phyloP scores from a whole-genome alignment of 345 rosid species.

The Lagerstroemia speciosa region DNA sequence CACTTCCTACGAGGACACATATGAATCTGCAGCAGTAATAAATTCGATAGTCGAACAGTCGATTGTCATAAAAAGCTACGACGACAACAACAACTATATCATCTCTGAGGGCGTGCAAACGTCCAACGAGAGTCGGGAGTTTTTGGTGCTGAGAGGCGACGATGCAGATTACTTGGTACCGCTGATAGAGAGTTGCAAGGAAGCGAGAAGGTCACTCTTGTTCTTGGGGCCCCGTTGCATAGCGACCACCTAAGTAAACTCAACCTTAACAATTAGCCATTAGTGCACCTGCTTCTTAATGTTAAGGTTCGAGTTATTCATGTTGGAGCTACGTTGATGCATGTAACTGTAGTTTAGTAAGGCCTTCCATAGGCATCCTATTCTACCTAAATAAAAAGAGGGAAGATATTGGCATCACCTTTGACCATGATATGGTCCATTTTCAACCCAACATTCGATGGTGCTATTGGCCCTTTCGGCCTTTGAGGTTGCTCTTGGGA shows the following conservation, averaged over 20 bases:
- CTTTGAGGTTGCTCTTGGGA: conserved; percentile 7
- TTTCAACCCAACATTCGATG: conserved; percentile 11
- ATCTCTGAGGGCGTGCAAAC: conserved; percentile 11
- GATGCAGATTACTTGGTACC: conserved; percentile 24
- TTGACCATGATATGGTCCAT: conserved; percentile 25
- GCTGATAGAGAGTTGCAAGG: conserved; percentile 56
- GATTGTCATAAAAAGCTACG: conserved; percentile 8
- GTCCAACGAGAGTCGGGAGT: conserved; percentile 16
- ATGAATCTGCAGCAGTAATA: conserved; percentile 20
- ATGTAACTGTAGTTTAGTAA: too few relatives aligned
- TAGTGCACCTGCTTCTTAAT: background rate
- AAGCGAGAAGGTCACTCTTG: conserved; percentile 53
- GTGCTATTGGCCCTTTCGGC: background rate
- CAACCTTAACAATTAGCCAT: background rate
- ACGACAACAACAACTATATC: conserved; percentile 8
- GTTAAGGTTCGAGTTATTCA: background rate
- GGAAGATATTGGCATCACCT: conserved; percentile 32
- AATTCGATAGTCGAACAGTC: conserved; percentile 10
- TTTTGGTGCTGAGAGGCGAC: conserved; percentile 20
- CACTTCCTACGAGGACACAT: too few relatives aligned
- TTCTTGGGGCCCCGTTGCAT: conserved; percentile 61
- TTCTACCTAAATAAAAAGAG: conserved; percentile 11
- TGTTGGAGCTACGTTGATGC: too few relatives aligned
- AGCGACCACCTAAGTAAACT: conserved; percentile 50
- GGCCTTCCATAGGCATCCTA: background rate